Conservation (phyloP, 1,284 basidiomycete species). For the Ustanciosporium gigantosporum region DNA sequence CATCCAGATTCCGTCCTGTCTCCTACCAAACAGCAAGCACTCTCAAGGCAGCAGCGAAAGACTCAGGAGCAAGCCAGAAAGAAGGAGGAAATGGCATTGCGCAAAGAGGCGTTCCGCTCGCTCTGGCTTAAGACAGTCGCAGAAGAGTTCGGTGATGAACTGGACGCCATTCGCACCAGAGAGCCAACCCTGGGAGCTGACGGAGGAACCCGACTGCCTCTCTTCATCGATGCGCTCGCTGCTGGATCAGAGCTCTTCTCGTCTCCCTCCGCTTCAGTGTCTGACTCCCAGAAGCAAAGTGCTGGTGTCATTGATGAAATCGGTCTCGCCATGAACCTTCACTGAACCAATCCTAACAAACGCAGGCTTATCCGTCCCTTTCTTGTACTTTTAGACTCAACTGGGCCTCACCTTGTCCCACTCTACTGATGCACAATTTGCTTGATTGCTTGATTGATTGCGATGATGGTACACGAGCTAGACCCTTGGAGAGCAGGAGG, state of each 20-base stretch:
- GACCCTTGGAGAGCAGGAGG: too few species aligned
- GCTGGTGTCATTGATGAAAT: conserved; percentile 8
- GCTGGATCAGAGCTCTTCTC: conserved; percentile 38
- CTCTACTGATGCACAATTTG: too few species aligned
- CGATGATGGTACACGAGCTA: too few species aligned
- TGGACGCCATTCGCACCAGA: conserved; percentile 39
- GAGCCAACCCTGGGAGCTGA: conserved; percentile 40
- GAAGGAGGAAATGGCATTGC: not conserved
- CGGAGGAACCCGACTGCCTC: conserved; percentile 37
- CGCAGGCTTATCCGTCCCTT: too few species aligned
- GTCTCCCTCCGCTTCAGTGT: not conserved
- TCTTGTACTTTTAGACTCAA: too few species aligned
- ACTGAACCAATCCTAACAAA: too few species aligned
- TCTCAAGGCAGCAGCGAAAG: not conserved
- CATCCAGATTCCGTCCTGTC: not conserved
- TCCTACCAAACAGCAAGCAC: not conserved
- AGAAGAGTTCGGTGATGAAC: conserved; percentile 46
- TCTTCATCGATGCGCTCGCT: conserved; percentile 47
- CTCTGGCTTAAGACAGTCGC: conserved; percentile 49
- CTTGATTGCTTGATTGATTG: too few species aligned
- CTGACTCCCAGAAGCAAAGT: not conserved
- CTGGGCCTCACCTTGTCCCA: too few species aligned
- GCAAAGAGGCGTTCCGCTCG: conserved; percentile 29
- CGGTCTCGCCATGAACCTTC: conserved; percentile 15
- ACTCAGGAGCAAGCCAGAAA: not conserved